Percentiles rank a stretch among this genome's conserved stretches.
These are phyloP conservation scores for Penicillium bovifimosum DNA, from an alignment of 495 filamentous ascomycete genomes.

Conservation along the genomic window DNA sequence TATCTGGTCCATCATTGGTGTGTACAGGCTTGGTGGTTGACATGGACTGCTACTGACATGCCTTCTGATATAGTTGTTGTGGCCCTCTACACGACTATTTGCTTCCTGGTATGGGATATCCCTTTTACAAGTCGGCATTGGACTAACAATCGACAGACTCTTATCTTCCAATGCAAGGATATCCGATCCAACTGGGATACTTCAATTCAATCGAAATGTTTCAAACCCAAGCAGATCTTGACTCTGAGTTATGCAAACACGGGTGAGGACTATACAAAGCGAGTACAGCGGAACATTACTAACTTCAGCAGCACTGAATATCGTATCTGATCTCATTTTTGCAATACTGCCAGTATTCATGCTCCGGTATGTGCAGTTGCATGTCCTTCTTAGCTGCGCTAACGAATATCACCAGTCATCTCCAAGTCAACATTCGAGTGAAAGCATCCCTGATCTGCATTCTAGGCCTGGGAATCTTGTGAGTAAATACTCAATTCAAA, in stretches of 20 bases:
- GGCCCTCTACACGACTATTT: slow-evolving; percentile 33
- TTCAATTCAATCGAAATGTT: slow-evolving; percentile 30
- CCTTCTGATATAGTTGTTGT: slow-evolving; percentile 29
- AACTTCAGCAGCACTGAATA: slow-evolving; percentile 31
- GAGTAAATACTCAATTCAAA: not conserved
- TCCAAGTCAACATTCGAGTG: slow-evolving; percentile 37
- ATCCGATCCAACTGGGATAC: slow-evolving; percentile 31
- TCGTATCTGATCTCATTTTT: slow-evolving; percentile 40
- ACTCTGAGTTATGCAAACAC: slow-evolving; percentile 34
- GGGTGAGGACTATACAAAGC: slow-evolving; percentile 4
- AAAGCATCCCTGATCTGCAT: slow-evolving; percentile 38
- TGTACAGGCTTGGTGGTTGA: not conserved
- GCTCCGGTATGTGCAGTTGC: slow-evolving; percentile 14
- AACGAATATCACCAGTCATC: slow-evolving; percentile 25
- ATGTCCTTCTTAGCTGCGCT: not conserved
- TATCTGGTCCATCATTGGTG: slow-evolving; percentile 27
- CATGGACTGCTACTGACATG: not conserved
- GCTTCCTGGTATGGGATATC: slow-evolving; percentile 15
- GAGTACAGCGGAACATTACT: not conserved
- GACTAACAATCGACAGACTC: slow-evolving; percentile 8
- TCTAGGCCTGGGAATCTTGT: slow-evolving; percentile 43
- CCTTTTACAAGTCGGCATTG: not conserved
- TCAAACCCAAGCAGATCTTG: slow-evolving; percentile 23
- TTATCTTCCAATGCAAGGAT: slow-evolving; percentile 22
- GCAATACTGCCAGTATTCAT: slow-evolving; percentile 40